Conservation (phyloP, 2,329 filamentous ascomycete genomes). For the Uncinocarpus reesii region DNA sequence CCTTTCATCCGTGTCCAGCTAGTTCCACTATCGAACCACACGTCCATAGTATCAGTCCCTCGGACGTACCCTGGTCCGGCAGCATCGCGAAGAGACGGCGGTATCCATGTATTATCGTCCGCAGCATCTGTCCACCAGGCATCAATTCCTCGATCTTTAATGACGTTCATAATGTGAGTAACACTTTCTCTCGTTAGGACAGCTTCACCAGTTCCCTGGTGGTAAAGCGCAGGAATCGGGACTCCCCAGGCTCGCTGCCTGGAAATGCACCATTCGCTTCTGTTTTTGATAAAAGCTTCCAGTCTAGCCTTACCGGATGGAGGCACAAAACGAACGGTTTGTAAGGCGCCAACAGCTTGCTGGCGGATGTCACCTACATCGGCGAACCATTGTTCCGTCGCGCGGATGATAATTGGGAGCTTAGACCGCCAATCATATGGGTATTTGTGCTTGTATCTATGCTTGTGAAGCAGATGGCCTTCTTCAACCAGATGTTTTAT, state of each 20-base stretch:
- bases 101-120: constrained; percentile 69
- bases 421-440: constrained; percentile 98
- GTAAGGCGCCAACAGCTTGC: constrained; percentile 58
- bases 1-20: constrained; percentile 60
- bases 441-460: constrained; percentile 79
- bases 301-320: constrained; percentile 62
- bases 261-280: constrained; percentile 97
- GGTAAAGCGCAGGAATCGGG: constrained; percentile 83
- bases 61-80: constrained; percentile 50
- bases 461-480: constrained; percentile 53
- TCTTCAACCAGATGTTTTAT: constrained; percentile 56
- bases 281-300: constrained; percentile 72
- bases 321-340: constrained; percentile 68
- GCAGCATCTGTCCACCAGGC: constrained; percentile 83
- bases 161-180: constrained; percentile 69
- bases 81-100: constrained; percentile 46
- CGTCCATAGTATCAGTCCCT: constrained; percentile 94
- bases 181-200: constrained; percentile 72
- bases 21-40: constrained; percentile 97
- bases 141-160: constrained; percentile 70
- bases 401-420: constrained; percentile 76
- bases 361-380: constrained; percentile 76
- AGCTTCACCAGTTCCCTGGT: constrained; percentile 56
- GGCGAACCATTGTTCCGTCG: constrained; percentile 96
- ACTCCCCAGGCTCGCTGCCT: constrained; percentile 93